phyloP scores from a whole-genome alignment of 352 stramenopile genomes.

The Saprolegnia parasitica region DNA sequence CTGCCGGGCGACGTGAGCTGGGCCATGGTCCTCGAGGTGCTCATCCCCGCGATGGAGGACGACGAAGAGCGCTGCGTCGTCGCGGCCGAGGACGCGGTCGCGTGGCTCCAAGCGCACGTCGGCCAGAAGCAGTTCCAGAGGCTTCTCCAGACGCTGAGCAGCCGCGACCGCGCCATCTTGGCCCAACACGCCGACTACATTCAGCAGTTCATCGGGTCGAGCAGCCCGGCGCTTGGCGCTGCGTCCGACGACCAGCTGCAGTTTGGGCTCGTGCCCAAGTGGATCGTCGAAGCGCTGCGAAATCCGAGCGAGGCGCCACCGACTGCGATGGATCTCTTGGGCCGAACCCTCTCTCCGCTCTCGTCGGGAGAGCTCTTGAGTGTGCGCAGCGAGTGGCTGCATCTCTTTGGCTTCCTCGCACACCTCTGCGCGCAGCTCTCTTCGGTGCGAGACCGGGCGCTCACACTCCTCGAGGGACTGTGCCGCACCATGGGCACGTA shows the following conservation, averaged over 20 bases:
- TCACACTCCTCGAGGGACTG: neutral
- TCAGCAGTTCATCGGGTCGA: conserved; percentile 36
- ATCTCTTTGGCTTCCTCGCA: neutral
- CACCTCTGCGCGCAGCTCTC: neutral
- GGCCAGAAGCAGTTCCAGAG: conserved; percentile 45
- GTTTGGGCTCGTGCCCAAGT: conserved; percentile 15
- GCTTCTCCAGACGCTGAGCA: conserved; percentile 52
- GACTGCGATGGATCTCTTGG: neutral
- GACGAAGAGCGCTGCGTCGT: conserved; percentile 52
- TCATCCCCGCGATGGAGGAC: conserved; percentile 58
- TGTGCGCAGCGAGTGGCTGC: neutral
- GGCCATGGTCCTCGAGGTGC: conserved; percentile 51
- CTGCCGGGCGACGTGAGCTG: conserved; percentile 32
- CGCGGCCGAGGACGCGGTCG: conserved; percentile 54
- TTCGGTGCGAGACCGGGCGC: neutral
- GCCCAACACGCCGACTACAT: conserved; percentile 46
- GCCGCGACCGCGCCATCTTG: conserved; percentile 56
- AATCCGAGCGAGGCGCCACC: neutral
- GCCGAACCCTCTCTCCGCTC: neutral
- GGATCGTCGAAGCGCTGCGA: conserved; percentile 8
- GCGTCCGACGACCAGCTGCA: neutral
- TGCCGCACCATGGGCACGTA: neutral
- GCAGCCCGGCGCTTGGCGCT: neutral
- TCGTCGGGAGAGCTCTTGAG: neutral
- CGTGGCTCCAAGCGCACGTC: conserved; percentile 51